Evolutionary conservation across 2,329 filamentous ascomycete species (phyloP).

Genomic region (Rhytidhysteron rufulum): DNA sequence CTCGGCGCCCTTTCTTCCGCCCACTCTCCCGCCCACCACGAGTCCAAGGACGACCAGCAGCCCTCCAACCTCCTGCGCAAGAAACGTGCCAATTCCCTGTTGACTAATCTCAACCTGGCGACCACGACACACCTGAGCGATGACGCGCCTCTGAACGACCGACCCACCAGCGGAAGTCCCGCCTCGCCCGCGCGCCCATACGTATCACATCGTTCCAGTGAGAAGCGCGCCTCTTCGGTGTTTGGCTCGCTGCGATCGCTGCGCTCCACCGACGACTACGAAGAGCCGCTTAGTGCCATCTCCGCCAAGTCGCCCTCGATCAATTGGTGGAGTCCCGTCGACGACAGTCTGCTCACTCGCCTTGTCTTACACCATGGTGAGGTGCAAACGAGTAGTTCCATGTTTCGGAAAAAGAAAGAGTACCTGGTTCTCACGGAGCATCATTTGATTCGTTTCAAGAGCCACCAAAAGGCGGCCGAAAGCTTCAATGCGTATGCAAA

Average conservation of each 20-base stretch:
- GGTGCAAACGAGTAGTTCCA: conserved; percentile 64
- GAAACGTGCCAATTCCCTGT: conserved; percentile 33
- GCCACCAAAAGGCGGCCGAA: conserved; percentile 61
- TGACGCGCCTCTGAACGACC: conserved; percentile 7
- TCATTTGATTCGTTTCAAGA: conserved; percentile 66
- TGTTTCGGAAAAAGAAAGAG: conserved; percentile 70
- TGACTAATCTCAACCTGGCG: conserved; percentile 29
- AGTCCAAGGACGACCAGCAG: conserved; percentile 26
- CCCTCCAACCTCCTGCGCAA: conserved; percentile 34
- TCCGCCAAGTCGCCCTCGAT: conserved; percentile 49
- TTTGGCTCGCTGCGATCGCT: conserved; percentile 57
- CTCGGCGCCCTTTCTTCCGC: conserved; percentile 26
- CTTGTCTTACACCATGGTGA: conserved; percentile 64
- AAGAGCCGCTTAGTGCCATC: conserved; percentile 46
- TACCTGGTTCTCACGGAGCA: conserved; percentile 68
- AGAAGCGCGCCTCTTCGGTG: conserved; percentile 43
- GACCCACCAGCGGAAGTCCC: conserved; percentile 5
- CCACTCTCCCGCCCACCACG: conserved; percentile 14
- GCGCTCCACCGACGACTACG: conserved; percentile 51
- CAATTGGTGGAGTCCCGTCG: conserved; percentile 41
- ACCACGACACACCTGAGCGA: conserved; percentile 21
- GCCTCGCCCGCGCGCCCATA: conserved; percentile 11
- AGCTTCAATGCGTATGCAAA: conserved; percentile 47
- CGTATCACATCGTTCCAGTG: conserved; percentile 16
- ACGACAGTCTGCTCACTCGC: conserved; percentile 32